Evolutionary conservation across 1,284 basidiomycete species (phyloP), one percentile per base, ranked within the genome.

Genomic region (Ustilago loliicola): DNA sequence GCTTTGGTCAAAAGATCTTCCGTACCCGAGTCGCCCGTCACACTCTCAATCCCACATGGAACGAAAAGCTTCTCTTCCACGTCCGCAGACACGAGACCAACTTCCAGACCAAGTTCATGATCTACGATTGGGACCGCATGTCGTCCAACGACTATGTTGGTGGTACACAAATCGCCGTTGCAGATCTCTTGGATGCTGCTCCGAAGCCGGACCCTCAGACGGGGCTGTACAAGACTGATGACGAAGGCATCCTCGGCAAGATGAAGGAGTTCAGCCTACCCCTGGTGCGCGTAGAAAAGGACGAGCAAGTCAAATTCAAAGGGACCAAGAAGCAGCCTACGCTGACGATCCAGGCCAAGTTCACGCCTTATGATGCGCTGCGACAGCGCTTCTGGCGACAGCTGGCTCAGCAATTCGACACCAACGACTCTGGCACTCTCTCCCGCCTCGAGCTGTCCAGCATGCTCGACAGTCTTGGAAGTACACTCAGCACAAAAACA

Each of bases 381-480:
- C 80, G 87, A 1, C 87, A 88, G 66, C 75, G 84, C 0, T 97
- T 98, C 89, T 98, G 95, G 96, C 89, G 92, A 1, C 92, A 94
- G 79, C 95, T 95, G 84, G 90, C 96, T 42, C 90, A 91, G 70
- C 93, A 97, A 80, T 99, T 97, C 87, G 96, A 98, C 82, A 90
- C 92, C 0, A 95, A 96, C 86, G 94, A 96, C 72, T 93, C 91
- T 0, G 88, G 89, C n/a, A 87, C 89, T 1, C 88, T 96, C 45
- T 96, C 94, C 0, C 91, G 92, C 71, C 88, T 96, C 61, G 96
- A 99, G 87, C 89, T 99, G 27, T 93, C 92, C 0, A 93, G 93
- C n/a, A 96, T 98, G 94, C 92, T 99, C 59, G 95, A 98, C 88
- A 97, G 95, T 6, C 91, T 99, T 32, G 95, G 96, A 3, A 96